phyloP scores from a whole-genome alignment of 2,329 filamentous ascomycete genomes.

The Ceratocystiopsis minuta region DNA sequence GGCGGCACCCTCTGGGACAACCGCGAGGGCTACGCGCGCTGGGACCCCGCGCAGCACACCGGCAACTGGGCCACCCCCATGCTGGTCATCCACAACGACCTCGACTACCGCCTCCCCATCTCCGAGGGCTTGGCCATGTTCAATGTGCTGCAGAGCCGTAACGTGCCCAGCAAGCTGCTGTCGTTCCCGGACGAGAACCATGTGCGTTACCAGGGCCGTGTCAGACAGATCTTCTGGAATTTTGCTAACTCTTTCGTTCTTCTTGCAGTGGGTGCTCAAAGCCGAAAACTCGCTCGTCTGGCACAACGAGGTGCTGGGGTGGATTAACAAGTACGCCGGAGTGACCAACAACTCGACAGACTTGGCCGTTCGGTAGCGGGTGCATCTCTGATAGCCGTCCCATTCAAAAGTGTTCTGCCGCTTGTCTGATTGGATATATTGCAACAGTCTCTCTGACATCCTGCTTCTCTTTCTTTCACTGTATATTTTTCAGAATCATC shows the following conservation, averaged over 20 bases:
- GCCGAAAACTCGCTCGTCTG: constrained; percentile 81
- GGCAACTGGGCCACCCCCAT: constrained; percentile 72
- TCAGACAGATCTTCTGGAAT: too few species aligned
- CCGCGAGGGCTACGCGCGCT: constrained; percentile 45
- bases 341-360: too few species aligned
- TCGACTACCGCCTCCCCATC: constrained; percentile 77
- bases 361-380: too few species aligned
- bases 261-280: constrained; percentile 58
- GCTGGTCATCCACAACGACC: constrained; percentile 68
- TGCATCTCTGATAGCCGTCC: too few species aligned
- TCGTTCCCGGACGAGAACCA: constrained; percentile 64
- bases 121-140: constrained; percentile 73
- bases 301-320: constrained; percentile 72
- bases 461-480: too few species aligned
- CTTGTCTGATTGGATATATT: too few species aligned
- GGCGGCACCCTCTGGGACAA: constrained; percentile 43
- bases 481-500: too few species aligned
- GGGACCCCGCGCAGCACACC: constrained; percentile 47
- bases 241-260: too few species aligned
- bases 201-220: constrained; percentile 15
- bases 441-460: too few species aligned
- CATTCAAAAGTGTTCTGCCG: too few species aligned
- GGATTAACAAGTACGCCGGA: constrained; percentile 46
- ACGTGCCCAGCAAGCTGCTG: constrained; percentile 59
- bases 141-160: constrained; percentile 62